Base-by-base conservation (phyloP, 345 rosid species). In the Reutealis trisperma region DNA sequence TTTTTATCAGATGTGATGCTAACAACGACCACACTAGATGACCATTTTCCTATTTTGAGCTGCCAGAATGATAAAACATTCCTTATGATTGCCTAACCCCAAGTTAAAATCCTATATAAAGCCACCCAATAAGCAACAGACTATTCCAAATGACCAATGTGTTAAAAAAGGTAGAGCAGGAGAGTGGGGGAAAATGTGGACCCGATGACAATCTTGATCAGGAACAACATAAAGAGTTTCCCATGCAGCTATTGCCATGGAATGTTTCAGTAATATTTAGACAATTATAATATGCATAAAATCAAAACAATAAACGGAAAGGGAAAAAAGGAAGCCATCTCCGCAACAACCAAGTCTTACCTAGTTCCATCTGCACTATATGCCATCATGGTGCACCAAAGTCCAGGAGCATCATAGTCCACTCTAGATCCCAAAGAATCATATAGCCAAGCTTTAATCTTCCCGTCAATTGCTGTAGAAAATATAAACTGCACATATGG, bases 401-500 rank as follows among this genome's bases (percentile, higher is more conserved):
- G 90, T 25, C 97, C 97, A 18, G 94, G 97, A 52, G 98, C 98
- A 87, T 90, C 93, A 86, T 91, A 93, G 80, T 91, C 94, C 68
- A 91, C 98, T 81, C 97, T 87, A 64, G 97, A 93, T 55, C 98
- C 97, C 80, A 85, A 22, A 81, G 84, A 74, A 70, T 93, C 97
- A 83, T 91, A 93, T 66, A 93, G 76, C 98, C 98, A 93, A 70
- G 98, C 94, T 79, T 91, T 93, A 65, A 93, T 93, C 82, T 91
- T 93, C 81, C 98, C 98, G 83, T 93, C 98, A 73, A 88, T 78
- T 51, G 94, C 92, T n/a, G 98, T 93, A 51, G 98, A 91, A 75
- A 93, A 93, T 24, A 93, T 89, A 76, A 93, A 93, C 97, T 94
- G 93, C 75, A 63, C 44, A 65, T 32, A 44, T 25, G 45, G 67